Percentiles rank a stretch among this genome's conserved stretches.
Conservation (phyloP, 441 rosid species). For the Arabidopsis lyrata region DNA sequence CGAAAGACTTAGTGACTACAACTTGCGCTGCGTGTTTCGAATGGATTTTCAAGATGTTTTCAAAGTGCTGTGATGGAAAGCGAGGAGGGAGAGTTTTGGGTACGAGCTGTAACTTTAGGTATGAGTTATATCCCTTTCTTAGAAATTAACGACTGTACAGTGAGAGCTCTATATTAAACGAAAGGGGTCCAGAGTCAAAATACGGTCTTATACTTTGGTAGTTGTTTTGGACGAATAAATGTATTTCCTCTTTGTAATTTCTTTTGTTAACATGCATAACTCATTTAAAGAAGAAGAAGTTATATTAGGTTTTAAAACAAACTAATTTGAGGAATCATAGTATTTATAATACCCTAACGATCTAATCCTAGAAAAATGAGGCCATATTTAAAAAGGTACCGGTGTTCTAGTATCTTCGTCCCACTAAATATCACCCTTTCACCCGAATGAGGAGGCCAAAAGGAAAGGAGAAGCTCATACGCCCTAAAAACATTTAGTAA, state of each 20-base stretch:
- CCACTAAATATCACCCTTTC: too few species aligned
- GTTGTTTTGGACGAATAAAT: background rate
- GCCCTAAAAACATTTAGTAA: too few species aligned
- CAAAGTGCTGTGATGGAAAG: background rate
- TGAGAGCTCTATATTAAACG: background rate
- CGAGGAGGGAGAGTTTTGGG: constrained; percentile 30
- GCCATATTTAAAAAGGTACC: too few species aligned
- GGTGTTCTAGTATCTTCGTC: too few species aligned
- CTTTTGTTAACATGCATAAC: background rate
- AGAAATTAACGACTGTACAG: background rate
- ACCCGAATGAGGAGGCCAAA: too few species aligned
- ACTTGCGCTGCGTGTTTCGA: background rate
- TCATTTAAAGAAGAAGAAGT: background rate
- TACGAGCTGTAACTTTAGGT: constrained; percentile 56
- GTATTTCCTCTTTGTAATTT: background rate
- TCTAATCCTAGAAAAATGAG: background rate
- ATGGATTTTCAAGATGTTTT: background rate
- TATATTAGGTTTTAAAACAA: background rate
- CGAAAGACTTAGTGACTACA: background rate
- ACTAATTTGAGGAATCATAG: background rate
- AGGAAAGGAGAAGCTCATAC: too few species aligned
- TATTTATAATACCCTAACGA: background rate
- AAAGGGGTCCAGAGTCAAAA: background rate
- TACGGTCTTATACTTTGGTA: background rate
- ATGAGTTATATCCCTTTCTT: constrained; percentile 48